These are phyloP conservation scores for Astrephomene gubernaculifera DNA, from an alignment of 139 green algal genomes.

Conservation along the genomic window DNA sequence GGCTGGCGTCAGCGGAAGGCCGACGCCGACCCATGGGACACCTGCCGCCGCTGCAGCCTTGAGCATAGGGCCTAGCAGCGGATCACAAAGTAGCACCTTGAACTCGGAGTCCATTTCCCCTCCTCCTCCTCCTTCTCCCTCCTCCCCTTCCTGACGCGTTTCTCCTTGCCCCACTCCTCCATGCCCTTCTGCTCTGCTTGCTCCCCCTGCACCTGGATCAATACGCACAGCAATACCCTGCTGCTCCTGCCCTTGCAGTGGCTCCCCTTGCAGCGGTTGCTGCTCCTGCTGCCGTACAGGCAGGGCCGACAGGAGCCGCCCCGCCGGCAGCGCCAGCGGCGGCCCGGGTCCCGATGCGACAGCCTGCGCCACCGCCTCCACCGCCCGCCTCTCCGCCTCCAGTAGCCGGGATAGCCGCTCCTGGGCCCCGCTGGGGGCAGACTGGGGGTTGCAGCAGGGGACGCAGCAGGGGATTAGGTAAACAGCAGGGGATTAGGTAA, in stretches of 20 bases:
- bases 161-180: too few species aligned
- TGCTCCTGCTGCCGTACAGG: too few species aligned
- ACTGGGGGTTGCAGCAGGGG: neutral
- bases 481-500: too few species aligned
- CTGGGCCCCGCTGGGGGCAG: constrained; percentile 17
- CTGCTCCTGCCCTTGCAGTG: too few species aligned
- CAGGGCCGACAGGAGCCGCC: neutral
- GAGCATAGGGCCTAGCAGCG: constrained; percentile 1
- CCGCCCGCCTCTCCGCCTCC: constrained; percentile 5
- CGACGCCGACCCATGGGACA: neutral
- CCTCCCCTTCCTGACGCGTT: too few species aligned
- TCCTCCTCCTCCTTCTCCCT: too few species aligned
- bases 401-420: constrained; percentile 15
- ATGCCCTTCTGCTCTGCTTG: too few species aligned
- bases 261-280: too few species aligned
- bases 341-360: neutral
- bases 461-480: too few species aligned
- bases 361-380: neutral
- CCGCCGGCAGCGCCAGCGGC: constrained; percentile 2
- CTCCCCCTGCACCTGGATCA: too few species aligned
- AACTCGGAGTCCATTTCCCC: too few species aligned
- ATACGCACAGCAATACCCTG: too few species aligned
- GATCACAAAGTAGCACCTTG: neutral
- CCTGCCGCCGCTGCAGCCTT: neutral
- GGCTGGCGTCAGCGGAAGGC: constrained; percentile 24